Evolutionary conservation across 257 asterid species (phyloP).

Genomic region (Penstemon davidsonii): DNA sequence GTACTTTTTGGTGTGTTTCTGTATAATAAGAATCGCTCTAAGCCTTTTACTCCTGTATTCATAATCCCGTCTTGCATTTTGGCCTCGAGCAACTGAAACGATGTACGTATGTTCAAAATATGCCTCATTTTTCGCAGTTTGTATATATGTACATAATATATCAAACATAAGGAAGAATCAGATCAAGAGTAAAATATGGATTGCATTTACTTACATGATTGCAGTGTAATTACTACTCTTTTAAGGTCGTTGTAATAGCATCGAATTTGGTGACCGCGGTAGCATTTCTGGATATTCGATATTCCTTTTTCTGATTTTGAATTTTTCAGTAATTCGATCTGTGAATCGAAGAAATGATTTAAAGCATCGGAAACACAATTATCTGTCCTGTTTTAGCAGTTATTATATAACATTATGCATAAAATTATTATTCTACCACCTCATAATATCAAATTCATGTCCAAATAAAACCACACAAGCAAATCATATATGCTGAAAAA

Average conservation of each 20-base stretch:
- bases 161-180: background rate
- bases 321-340: constrained; percentile 28
- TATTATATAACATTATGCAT: too few species aligned
- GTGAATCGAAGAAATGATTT: background rate
- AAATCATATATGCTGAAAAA: background rate
- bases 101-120: constrained; percentile 10
- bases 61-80: constrained; percentile 46
- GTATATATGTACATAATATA: too few species aligned
- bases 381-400: too few species aligned
- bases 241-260: constrained; percentile 39
- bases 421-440: too few species aligned
- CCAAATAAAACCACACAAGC: background rate
- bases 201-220: constrained; percentile 52
- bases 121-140: too few species aligned
- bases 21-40: constrained; percentile 40
- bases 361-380: background rate
- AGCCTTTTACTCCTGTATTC: constrained; percentile 24
- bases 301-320: constrained; percentile 29
- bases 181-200: background rate
- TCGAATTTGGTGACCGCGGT: constrained; percentile 45
- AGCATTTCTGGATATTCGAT: constrained; percentile 44
- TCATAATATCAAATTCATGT: too few species aligned
- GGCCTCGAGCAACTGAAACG: constrained; percentile 68
- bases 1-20: constrained; percentile 42
- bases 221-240: constrained; percentile 49